phyloP scores from a whole-genome alignment of 129 eudicot genomes.

The sunflower (Helianthus annuus) region DNA sequence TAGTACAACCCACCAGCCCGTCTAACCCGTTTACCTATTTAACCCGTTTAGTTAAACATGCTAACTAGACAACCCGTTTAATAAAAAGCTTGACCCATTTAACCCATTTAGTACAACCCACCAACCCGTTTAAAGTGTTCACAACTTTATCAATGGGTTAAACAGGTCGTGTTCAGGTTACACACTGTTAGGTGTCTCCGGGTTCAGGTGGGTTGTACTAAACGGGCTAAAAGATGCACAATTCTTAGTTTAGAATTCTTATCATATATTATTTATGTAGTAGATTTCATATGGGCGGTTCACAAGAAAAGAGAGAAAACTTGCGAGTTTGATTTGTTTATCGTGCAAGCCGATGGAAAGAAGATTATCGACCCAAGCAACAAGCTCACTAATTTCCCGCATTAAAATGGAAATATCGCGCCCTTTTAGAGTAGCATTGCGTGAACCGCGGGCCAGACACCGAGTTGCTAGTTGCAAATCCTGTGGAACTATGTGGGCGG shows the following conservation, averaged over 20 bases:
- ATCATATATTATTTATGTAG: neutral
- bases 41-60: no score
- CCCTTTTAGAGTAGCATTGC: slow-evolving; percentile 62
- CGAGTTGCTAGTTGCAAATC: slow-evolving; percentile 78
- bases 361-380: slow-evolving; percentile 66
- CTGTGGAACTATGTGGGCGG: slow-evolving; percentile 80
- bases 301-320: slow-evolving; percentile 36
- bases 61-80: no score
- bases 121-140: no score
- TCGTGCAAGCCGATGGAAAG: slow-evolving; percentile 77
- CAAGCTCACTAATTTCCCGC: slow-evolving; percentile 49
- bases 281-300: slow-evolving; percentile 87
- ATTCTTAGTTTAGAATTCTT: neutral
- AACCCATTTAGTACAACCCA: no score
- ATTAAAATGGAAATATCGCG: slow-evolving; percentile 54
- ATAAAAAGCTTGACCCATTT: no score
- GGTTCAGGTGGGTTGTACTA: neutral
- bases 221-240: neutral
- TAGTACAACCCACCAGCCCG: no score
- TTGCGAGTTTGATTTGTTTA: slow-evolving; percentile 75
- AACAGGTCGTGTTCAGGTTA: no score
- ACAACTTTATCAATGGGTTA: no score
- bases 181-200: no score
- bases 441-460: slow-evolving; percentile 85
- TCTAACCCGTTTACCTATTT: no score